Conservation (phyloP, 495 filamentous ascomycete species). For the Neurospora cerealis region DNA sequence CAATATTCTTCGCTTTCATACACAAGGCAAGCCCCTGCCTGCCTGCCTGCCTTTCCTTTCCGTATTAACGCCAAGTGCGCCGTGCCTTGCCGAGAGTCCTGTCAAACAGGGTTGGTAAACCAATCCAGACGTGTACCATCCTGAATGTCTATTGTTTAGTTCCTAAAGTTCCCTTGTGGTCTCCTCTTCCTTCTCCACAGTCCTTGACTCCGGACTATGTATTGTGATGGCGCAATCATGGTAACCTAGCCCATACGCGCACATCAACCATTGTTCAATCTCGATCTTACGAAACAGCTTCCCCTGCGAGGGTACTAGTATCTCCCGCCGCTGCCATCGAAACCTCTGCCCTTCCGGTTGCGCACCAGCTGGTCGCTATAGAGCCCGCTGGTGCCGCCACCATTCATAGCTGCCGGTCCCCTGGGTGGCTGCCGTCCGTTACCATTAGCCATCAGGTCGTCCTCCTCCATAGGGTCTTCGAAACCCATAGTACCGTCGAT, state of each 20-base stretch:
- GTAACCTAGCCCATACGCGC: neutral
- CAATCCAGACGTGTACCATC: neutral
- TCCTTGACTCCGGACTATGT: neutral
- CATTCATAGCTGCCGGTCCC: constrained; percentile 3
- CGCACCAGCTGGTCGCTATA: constrained; percentile 18
- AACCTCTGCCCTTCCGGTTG: constrained; percentile 28
- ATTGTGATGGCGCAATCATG: neutral
- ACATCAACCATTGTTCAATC: neutral
- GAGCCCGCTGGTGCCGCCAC: constrained; percentile 3
- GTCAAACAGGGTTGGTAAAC: neutral
- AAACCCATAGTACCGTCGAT: constrained; percentile 57
- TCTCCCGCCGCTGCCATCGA: constrained; percentile 7
- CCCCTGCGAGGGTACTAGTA: neutral
- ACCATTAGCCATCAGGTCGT: constrained; percentile 9
- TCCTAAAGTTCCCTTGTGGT: neutral
- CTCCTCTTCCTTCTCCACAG: neutral
- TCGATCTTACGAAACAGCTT: neutral
- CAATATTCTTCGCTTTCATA: neutral
- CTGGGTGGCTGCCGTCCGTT: constrained; percentile 9
- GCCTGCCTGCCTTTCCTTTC: neutral
- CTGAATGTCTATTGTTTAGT: neutral
- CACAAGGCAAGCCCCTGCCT: neutral
- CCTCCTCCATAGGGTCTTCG: constrained; percentile 42
- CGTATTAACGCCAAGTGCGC: neutral
- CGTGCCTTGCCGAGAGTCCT: neutral